These are phyloP conservation scores for Plasmodium gaboni DNA, from an alignment of 169 alveolate genomes.

Conservation along the genomic window DNA sequence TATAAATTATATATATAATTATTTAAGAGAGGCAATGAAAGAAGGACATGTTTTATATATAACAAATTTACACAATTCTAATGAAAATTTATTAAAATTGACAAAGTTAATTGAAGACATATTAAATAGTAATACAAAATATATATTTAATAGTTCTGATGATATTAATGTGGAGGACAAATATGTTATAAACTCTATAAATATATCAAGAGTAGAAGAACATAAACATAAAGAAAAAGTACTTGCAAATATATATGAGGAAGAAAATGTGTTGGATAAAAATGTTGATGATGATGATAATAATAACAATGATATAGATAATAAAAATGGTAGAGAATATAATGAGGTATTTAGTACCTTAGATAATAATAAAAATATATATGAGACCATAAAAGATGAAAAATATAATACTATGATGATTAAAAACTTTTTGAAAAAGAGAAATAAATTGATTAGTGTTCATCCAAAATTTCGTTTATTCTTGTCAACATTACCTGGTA, in stretches of 20 bases:
- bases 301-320: neutral
- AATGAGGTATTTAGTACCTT: neutral
- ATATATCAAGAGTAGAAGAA: constrained; percentile 1
- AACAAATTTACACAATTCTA: constrained; percentile 64
- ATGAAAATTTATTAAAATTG: constrained; percentile 29
- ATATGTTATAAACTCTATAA: neutral
- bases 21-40: constrained; percentile 70
- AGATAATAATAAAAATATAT: neutral
- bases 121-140: neutral
- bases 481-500: constrained; percentile 94
- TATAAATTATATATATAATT: constrained; percentile 43
- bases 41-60: constrained; percentile 67
- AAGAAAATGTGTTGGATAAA: neutral
- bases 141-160: constrained; percentile 21
- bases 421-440: constrained; percentile 52
- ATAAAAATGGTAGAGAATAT: neutral
- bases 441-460: constrained; percentile 82
- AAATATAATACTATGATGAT: neutral
- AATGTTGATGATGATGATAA: neutral
- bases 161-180: constrained; percentile 3
- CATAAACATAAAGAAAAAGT: neutral
- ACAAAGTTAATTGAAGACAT: constrained; percentile 51
- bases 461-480: constrained; percentile 95
- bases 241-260: neutral
- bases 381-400: constrained; percentile 17